Evolutionary conservation across 2,329 filamentous ascomycete genomes (phyloP), one percentile per base, ranked within the genome.

Genomic region (Lasiodiplodia citricola): DNA sequence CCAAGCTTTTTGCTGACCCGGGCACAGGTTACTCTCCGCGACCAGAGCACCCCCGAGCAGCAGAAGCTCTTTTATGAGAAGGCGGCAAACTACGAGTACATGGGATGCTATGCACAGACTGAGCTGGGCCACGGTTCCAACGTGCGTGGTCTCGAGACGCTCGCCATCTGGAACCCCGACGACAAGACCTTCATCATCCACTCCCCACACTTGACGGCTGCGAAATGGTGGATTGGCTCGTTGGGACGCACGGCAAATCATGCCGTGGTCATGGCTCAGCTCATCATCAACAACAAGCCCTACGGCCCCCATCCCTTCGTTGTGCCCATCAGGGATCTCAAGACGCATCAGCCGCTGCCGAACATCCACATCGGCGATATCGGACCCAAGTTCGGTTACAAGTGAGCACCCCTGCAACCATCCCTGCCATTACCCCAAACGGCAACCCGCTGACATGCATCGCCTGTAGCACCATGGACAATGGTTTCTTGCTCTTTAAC

Each of bases 221-320:
- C 90, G 41, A 95, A 95, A 77, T 95, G 91, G 91, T 94, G 92
- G 92, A 93, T 93, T 73, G 92, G 92, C 1, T 92, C 91, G 13
- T 84, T 94, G 3, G 92, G 92, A 64, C 86, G 90, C 73, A 90
- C 90, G 2, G 92, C 92, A 55, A 94, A 92, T 76, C 86, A 93
- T 75, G 92, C 92, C 1, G 88, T 92, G 2, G 91, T 94, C 3
- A 93, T 94, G 85, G 92, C 92, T 0, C 91, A 94, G 79, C 84
- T 94, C 35, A 86, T 90, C 70, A 86, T 93, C 70, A 82, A 83
- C 70, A 91, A 90, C 72, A 92, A 91, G 80, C 81, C 84, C 21
- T 89, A 89, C 72, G 92, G 92, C 0, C 91, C 92, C 47, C 91
- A 94, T 75, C 91, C 92, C 0, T 94, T 95, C 75, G 86, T 94